Percentiles rank a stretch among this genome's conserved stretches.
These are phyloP conservation scores for Mrakia frigida DNA, from an alignment of 768 basidiomycete genomes.

Conservation along the genomic window DNA sequence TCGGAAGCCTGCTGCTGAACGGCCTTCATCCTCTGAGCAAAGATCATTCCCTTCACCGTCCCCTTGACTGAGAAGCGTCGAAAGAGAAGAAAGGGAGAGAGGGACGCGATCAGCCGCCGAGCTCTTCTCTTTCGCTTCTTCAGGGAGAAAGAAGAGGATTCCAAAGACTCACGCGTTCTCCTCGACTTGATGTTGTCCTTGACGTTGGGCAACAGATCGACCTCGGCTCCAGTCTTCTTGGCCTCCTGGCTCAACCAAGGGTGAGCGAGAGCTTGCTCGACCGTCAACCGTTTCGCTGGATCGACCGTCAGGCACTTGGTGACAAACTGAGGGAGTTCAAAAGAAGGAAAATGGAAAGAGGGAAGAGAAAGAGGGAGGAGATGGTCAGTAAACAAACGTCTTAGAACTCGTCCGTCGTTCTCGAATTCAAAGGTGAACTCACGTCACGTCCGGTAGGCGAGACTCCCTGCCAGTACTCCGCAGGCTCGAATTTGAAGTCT, in stretches of 20 bases:
- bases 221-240: slow-evolving; percentile 57
- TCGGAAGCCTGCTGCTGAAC: not conserved
- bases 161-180: slow-evolving; percentile 25
- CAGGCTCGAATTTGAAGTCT: slow-evolving; percentile 85
- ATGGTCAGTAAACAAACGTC: not conserved
- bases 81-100: not conserved
- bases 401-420: not conserved
- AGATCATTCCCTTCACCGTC: slow-evolving; percentile 30
- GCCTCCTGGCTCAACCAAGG: slow-evolving; percentile 62
- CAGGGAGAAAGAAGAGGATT: not conserved
- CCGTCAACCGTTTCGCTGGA: slow-evolving; percentile 71
- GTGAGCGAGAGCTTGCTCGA: slow-evolving; percentile 66
- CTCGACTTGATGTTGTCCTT: slow-evolving; percentile 48
- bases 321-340: slow-evolving; percentile 59
- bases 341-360: too few species aligned
- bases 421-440: not conserved
- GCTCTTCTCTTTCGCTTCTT: too few species aligned
- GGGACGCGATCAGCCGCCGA: not conserved
- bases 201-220: slow-evolving; percentile 73
- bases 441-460: slow-evolving; percentile 55
- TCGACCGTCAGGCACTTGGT: slow-evolving; percentile 75
- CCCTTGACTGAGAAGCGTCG: slow-evolving; percentile 20
- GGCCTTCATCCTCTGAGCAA: slow-evolving; percentile 24
- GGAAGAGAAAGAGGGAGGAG: not conserved
- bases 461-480: slow-evolving; percentile 45